Conservation (phyloP, 768 basidiomycete species). For the Pisolithus orientalis region DNA sequence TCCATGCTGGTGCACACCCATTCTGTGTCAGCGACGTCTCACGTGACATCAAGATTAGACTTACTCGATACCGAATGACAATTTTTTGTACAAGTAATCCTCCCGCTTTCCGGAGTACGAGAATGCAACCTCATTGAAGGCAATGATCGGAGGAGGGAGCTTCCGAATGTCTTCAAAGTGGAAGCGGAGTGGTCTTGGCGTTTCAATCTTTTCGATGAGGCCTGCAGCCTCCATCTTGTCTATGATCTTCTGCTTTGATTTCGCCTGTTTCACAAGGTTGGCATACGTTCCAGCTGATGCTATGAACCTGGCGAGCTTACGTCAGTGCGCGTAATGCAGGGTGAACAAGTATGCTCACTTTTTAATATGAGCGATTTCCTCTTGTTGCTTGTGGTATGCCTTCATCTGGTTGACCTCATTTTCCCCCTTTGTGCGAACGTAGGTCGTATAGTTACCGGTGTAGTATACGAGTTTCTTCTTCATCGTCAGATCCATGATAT, state of each 20-base stretch:
- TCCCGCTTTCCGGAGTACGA: constrained; percentile 86
- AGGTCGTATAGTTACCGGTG: constrained; percentile 88
- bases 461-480: constrained; percentile 86
- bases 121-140: constrained; percentile 93
- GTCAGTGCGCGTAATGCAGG: not conserved
- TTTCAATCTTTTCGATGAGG: constrained; percentile 86
- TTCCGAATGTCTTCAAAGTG: constrained; percentile 94
- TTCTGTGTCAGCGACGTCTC: constrained; percentile 3
- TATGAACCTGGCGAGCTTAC: constrained; percentile 61
- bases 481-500: constrained; percentile 91
- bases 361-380: constrained; percentile 97
- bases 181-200: constrained; percentile 67
- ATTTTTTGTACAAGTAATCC: constrained; percentile 81
- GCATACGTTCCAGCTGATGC: constrained; percentile 99
- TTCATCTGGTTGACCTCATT: constrained; percentile 99
- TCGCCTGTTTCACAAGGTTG: constrained; percentile 96
- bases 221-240: constrained; percentile 99
- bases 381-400: constrained; percentile 97
- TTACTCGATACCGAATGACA: constrained; percentile 95
- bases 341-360: constrained; percentile 48
- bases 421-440: constrained; percentile 80
- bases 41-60: constrained; percentile 22
- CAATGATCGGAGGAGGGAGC: constrained; percentile 95
- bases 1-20: constrained; percentile 59
- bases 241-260: constrained; percentile 99